These are phyloP conservation scores for Pichia sp. DNA, from an alignment of 1,139 yeast genomes.

Conservation along the genomic window DNA sequence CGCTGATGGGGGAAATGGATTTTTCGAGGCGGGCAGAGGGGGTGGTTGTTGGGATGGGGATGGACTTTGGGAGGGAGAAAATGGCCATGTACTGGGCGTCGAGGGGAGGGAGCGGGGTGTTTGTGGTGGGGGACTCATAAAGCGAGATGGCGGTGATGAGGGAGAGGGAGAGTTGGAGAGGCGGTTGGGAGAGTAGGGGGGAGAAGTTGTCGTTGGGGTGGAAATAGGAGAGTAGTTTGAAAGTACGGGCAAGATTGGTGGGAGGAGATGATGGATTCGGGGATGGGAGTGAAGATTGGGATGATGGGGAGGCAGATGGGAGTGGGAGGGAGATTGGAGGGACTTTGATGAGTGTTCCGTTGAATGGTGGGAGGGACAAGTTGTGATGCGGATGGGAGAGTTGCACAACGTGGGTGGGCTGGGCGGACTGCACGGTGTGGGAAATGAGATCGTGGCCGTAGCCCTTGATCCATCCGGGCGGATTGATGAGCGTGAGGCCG, in stretches of 20 bases:
- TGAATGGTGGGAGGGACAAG: background rate
- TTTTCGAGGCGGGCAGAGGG: too few relatives aligned
- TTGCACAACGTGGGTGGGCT: background rate
- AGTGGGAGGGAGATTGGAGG: background rate
- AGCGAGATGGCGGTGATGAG: background rate
- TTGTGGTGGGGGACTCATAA: background rate
- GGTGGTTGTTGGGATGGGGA: background rate
- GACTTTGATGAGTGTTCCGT: background rate
- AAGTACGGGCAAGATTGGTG: background rate
- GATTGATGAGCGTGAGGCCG: background rate
- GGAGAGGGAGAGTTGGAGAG: background rate
- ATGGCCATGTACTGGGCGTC: background rate
- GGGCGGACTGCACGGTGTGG: background rate
- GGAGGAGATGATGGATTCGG: background rate
- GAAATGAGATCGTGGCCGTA: background rate
- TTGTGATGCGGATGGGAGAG: background rate
- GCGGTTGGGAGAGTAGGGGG: background rate
- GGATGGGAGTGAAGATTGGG: background rate
- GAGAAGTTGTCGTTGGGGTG: background rate
- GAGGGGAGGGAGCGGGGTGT: background rate
- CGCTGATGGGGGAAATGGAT: background rate
- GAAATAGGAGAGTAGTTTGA: background rate
- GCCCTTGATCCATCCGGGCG: background rate
- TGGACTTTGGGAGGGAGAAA: background rate
- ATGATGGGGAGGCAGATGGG: background rate